Evolutionary conservation across 176 grass and related monocot genomes (phyloP).

Genomic region (Saccharum officinarum): DNA sequence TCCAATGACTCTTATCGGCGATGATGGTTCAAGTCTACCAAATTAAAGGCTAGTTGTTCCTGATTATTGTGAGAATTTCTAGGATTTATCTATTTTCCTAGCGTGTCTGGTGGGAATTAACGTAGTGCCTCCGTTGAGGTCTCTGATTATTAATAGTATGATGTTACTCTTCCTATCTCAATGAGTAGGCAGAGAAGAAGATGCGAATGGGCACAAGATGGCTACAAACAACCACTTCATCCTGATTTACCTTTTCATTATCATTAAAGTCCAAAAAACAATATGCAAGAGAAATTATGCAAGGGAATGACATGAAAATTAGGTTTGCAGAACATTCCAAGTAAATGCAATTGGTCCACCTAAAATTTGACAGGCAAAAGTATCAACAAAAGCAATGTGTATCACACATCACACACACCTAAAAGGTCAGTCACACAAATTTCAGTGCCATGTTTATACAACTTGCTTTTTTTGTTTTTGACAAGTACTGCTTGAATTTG

Average conservation of each 20-base stretch:
- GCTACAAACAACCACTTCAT: neutral
- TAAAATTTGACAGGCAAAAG: neutral
- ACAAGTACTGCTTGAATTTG: neutral
- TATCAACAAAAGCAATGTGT: neutral
- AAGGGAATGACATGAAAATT: neutral
- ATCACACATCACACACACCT: neutral
- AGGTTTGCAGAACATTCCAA: neutral
- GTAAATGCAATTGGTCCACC: too few species aligned
- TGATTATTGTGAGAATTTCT: too few species aligned
- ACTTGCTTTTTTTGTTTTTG: too few species aligned
- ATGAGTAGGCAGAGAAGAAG: neutral
- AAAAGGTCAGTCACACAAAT: neutral
- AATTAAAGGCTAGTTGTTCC: too few species aligned
- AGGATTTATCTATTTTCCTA: too few species aligned
- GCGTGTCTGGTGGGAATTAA: neutral
- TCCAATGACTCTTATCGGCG: too few species aligned
- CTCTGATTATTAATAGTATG: neutral
- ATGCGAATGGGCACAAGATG: neutral
- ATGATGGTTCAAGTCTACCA: too few species aligned
- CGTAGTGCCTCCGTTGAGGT: neutral
- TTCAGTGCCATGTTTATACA: neutral
- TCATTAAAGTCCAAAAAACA: neutral
- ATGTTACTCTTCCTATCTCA: neutral
- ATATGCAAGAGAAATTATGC: neutral
- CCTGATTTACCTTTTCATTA: neutral